Evolutionary conservation across 1,139 yeast species (phyloP), one percentile per base, ranked within the genome.

Genomic region (Pichia cactophila): DNA sequence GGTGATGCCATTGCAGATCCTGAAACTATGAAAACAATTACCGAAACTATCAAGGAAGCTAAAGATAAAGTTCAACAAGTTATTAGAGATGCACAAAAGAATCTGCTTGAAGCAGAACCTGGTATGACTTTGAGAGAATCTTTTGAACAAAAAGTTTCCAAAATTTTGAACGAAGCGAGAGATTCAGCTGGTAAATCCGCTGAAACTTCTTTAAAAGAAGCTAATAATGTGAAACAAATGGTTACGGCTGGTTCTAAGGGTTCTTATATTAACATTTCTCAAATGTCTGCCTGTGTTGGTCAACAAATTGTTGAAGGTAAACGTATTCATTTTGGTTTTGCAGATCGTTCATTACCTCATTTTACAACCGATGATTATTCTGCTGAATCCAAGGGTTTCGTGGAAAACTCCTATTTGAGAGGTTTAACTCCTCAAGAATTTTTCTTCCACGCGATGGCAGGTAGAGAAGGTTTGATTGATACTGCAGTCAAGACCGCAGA

Each of bases 231-330:
- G 60, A 94, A 94, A 67, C 98, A 94, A 73, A 94, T 94, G 99
- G 98, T 92, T 53, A 86, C 92, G 56, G 92, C 98, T 14, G 99
- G 99, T 65, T 94, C 99, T 33, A 94, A 94, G 71, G 99, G 99
- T 75, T 94, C 98, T 14, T 92, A 90, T 68, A 94, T 94, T 68
- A 94, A 94, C 68, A 92, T 94, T 68, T 95, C 99, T 29, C 98
- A 90, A 73, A 94, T 94, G 98, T 89, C 97, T 45, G 99, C 99
- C 8, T 92, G 98, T 85, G 99, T 92, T 33, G 99, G 99, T 62
- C 99, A 94, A 71, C 99, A 94, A 68, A 92, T 95, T 71, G 98
- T 94, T 44, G 98, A 92, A 73, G 99, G 99, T 79, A 92, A 88
- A 69, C 95, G 99, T 79, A 92, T 94, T 73, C 95, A 97, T 36